phyloP scores from a whole-genome alignment of 2,329 filamentous ascomycete genomes.

The Dothistroma pini region DNA sequence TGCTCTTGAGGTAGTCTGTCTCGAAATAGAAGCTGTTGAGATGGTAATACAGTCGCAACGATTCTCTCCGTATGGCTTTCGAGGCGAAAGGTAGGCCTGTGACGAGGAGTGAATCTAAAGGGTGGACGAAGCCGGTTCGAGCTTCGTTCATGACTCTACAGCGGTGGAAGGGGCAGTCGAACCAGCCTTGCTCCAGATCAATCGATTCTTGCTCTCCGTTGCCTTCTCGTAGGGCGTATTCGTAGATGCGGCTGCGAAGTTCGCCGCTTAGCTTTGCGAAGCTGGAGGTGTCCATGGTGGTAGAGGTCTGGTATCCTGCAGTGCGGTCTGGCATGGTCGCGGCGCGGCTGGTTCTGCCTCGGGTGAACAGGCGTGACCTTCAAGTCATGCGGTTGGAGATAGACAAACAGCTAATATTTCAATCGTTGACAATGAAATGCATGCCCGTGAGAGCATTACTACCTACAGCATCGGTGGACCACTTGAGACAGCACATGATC shows the following conservation, averaged over 20 bases:
- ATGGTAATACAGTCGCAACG: conserved; percentile 19
- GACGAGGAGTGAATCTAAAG: conserved; percentile 7
- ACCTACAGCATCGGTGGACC: not conserved
- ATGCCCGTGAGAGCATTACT: not conserved
- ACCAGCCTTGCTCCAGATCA: conserved; percentile 15
- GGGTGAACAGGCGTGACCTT: not conserved
- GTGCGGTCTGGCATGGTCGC: not conserved
- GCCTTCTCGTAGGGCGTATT: conserved; percentile 14
- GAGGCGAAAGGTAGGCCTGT: conserved; percentile 17
- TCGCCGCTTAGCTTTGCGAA: conserved; percentile 11
- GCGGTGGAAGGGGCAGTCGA: conserved; percentile 11
- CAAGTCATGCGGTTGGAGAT: not conserved
- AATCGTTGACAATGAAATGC: not conserved
- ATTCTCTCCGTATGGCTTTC: conserved; percentile 18
- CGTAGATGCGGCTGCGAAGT: conserved; percentile 19
- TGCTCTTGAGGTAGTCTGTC: conserved; percentile 23
- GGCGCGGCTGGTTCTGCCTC: not conserved
- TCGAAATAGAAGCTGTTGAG: conserved; percentile 21
- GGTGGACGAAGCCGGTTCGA: not conserved
- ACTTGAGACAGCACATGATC: not conserved
- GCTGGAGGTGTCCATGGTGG: conserved; percentile 8
- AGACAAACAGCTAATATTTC: not conserved
- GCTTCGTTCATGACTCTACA: conserved; percentile 8
- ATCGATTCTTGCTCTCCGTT: conserved; percentile 8
- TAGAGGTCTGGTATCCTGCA: not conserved